These are phyloP conservation scores for Ceratobasidium papillatum DNA, from an alignment of 1,284 basidiomycete species.

Conservation along the genomic window DNA sequence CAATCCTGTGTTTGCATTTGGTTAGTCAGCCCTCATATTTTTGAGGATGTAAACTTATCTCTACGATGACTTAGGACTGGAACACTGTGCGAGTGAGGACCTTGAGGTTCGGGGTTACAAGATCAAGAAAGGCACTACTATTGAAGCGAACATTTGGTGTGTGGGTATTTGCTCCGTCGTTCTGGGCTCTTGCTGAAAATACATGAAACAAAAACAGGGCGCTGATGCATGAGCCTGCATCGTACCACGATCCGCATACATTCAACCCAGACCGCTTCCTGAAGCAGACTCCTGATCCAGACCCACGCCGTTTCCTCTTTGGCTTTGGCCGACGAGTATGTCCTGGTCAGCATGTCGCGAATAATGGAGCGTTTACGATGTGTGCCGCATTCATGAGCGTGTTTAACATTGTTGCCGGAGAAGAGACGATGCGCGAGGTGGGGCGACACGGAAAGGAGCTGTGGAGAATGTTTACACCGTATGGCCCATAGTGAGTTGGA, in stretches of 20 bases:
- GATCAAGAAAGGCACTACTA: constrained; percentile 18
- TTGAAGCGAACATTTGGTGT: constrained; percentile 17
- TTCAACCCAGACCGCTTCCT: constrained; percentile 30
- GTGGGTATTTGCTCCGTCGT: not conserved
- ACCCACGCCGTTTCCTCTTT: constrained; percentile 32
- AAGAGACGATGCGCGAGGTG: constrained; percentile 1
- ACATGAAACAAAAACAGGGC: not conserved
- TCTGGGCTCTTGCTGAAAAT: not conserved
- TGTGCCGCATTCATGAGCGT: constrained; percentile 29
- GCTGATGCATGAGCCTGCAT: not conserved
- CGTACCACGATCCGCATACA: not conserved
- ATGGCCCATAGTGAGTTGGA: constrained; percentile 22
- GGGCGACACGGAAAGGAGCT: not conserved
- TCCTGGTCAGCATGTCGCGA: constrained; percentile 32
- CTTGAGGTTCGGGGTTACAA: constrained; percentile 10
- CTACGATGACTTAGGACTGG: not conserved
- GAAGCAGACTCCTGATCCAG: constrained; percentile 9
- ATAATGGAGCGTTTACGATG: constrained; percentile 25
- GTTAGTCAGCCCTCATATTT: too few species aligned
- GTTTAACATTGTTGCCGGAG: constrained; percentile 4
- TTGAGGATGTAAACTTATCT: too few species aligned
- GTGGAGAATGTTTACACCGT: constrained; percentile 19
- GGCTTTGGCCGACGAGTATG: constrained; percentile 30
- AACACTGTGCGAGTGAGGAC: constrained; percentile 10
- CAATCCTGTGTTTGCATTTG: constrained; percentile 2